Evolutionary conservation across 108 stramenopile genomes (phyloP).

Genomic region (Mediolabrus comicus): DNA sequence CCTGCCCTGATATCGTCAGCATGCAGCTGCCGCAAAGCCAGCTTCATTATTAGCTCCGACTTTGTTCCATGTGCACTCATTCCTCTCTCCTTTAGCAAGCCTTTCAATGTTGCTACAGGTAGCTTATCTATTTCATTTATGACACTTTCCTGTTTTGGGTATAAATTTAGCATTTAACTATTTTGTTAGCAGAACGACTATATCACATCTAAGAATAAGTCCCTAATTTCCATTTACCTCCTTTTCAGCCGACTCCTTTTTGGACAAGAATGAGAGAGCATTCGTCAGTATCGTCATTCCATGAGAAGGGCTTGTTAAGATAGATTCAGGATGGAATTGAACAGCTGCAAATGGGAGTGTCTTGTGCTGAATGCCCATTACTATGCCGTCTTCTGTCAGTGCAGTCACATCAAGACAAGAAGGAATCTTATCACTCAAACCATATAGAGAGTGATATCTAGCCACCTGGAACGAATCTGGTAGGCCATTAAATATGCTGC

Average conservation of each 20-base stretch:
- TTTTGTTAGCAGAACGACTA: neutral
- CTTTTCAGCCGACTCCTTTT: neutral
- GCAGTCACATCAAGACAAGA: constrained; percentile 86
- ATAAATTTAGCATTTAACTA: constrained; percentile 2
- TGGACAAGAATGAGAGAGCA: constrained; percentile 51
- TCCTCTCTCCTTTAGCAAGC: constrained; percentile 22
- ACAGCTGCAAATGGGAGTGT: constrained; percentile 95
- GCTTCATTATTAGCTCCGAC: constrained; percentile 53
- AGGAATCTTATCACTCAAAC: constrained; percentile 80
- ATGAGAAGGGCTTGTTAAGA: constrained; percentile 85
- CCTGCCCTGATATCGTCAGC: constrained; percentile 40
- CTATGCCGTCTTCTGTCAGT: constrained; percentile 89
- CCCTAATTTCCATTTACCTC: constrained; percentile 11
- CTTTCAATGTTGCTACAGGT: constrained; percentile 29
- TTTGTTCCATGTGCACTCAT: constrained; percentile 47
- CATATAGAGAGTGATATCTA: constrained; percentile 96
- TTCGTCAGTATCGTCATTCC: constrained; percentile 87
- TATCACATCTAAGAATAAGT: neutral
- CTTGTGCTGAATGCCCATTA: constrained; percentile 97
- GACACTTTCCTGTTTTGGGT: constrained; percentile 27
- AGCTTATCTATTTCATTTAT: constrained; percentile 43
- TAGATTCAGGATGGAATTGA: constrained; percentile 98
- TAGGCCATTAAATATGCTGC: constrained; percentile 87
- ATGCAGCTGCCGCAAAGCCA: constrained; percentile 53
- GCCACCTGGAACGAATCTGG: constrained; percentile 92